Evolutionary conservation across 495 filamentous ascomycete species (phyloP).

Genomic region (Lophiotrema nucula): DNA sequence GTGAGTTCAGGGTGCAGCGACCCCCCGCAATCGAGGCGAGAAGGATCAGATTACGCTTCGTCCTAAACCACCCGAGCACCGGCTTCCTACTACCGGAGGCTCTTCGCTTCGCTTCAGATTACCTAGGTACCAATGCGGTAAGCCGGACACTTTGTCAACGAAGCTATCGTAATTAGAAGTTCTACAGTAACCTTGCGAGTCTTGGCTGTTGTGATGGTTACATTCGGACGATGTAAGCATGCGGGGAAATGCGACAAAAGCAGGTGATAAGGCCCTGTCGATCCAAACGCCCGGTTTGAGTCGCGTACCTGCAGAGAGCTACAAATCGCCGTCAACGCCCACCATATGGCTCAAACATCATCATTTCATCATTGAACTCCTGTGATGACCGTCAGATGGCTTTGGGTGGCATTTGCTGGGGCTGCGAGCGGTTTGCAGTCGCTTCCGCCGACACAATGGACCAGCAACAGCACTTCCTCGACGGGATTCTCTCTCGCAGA

Average conservation of each 20-base stretch:
- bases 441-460: constrained; percentile 30
- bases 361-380: not conserved
- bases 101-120: too few relatives aligned
- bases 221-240: constrained; percentile 13
- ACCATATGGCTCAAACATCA: not conserved
- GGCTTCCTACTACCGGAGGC: too few relatives aligned
- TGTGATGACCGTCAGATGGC: constrained; percentile 1
- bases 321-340: constrained; percentile 8
- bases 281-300: not conserved
- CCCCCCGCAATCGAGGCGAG: too few relatives aligned
- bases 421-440: constrained; percentile 14
- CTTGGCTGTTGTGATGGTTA: constrained; percentile 17
- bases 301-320: constrained; percentile 18
- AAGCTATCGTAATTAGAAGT: too few relatives aligned
- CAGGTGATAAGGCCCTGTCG: constrained; percentile 13
- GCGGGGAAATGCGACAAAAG: constrained; percentile 22
- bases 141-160: too few relatives aligned
- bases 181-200: too few relatives aligned
- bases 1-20: too few relatives aligned
- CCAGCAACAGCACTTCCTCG: not conserved
- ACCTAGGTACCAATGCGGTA: too few relatives aligned
- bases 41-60: too few relatives aligned
- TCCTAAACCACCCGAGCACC: too few relatives aligned
- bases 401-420: not conserved
- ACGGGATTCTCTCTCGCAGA: constrained; percentile 12